Conservation (phyloP, 2,329 filamentous ascomycete species). For the Ceratocystis colombiana region DNA sequence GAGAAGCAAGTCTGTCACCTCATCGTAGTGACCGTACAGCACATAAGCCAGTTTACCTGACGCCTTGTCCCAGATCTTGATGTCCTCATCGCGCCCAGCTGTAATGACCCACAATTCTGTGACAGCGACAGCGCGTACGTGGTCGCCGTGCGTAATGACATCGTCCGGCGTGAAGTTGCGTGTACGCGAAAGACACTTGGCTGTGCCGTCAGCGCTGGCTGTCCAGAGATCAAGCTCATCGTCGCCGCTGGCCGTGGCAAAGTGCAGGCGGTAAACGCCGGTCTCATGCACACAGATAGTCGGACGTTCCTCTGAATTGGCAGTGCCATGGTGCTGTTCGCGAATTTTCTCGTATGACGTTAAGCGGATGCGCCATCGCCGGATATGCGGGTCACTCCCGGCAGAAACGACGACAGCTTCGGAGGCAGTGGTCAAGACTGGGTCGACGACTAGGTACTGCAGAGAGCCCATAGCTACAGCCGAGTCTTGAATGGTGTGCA, state of each 20-base stretch:
- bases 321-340: conserved; percentile 37
- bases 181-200: conserved; percentile 64
- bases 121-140: conserved; percentile 72
- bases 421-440: conserved; percentile 43
- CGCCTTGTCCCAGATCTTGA: conserved; percentile 76
- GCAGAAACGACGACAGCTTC: conserved; percentile 61
- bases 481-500: conserved; percentile 71
- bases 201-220: conserved; percentile 79
- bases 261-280: conserved; percentile 70
- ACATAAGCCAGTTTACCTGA: conserved; percentile 63
- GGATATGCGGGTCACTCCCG: conserved; percentile 69
- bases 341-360: conserved; percentile 45
- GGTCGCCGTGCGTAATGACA: conserved; percentile 70
- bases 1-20: conserved; percentile 71
- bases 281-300: conserved; percentile 76
- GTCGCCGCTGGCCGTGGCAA: conserved; percentile 43
- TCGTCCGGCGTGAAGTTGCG: conserved; percentile 63
- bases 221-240: conserved; percentile 76
- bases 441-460: conserved; percentile 68
- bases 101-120: conserved; percentile 72
- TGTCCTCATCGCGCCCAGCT: conserved; percentile 79
- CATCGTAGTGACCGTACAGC: conserved; percentile 80
- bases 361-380: conserved; percentile 58
- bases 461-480: conserved; percentile 62
- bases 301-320: conserved; percentile 36